phyloP scores from a whole-genome alignment of 106 monocot species.

The Cymbidium sinense region DNA sequence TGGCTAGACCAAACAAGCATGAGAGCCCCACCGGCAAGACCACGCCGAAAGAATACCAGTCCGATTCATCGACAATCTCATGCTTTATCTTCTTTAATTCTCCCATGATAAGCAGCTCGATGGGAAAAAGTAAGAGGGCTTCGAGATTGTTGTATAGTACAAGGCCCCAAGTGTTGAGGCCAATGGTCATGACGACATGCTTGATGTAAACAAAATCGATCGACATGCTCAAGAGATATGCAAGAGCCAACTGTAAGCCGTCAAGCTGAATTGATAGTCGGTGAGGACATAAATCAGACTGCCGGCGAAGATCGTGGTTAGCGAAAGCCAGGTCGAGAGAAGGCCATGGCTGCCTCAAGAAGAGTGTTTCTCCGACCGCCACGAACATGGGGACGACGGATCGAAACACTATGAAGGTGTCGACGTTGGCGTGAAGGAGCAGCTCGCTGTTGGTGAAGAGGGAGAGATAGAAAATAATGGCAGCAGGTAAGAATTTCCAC shows the following conservation, averaged over 20 bases:
- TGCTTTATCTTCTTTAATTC: slow-evolving; percentile 55
- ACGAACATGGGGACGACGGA: slow-evolving; percentile 61
- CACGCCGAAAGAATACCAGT: slow-evolving; percentile 31
- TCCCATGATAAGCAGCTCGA: slow-evolving; percentile 55
- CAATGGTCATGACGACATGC: slow-evolving; percentile 63
- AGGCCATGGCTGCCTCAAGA: slow-evolving; percentile 58
- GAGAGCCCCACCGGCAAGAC: slow-evolving; percentile 49
- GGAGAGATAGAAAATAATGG: slow-evolving; percentile 49
- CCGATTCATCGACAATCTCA: slow-evolving; percentile 33
- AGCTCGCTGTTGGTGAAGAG: slow-evolving; percentile 63
- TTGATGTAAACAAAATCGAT: slow-evolving; percentile 78
- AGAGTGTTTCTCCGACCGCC: slow-evolving; percentile 47
- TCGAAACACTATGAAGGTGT: slow-evolving; percentile 31
- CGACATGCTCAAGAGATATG: slow-evolving; percentile 59
- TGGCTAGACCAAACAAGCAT: slow-evolving; percentile 53
- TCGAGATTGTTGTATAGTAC: slow-evolving; percentile 69
- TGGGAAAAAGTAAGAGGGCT: slow-evolving; percentile 46
- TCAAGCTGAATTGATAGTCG: slow-evolving; percentile 19
- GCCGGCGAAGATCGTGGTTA: slow-evolving; percentile 48
- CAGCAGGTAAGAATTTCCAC: slow-evolving; percentile 49
- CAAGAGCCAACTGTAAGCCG: slow-evolving; percentile 48
- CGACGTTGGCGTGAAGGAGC: slow-evolving; percentile 35
- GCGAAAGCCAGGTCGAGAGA: slow-evolving; percentile 37
- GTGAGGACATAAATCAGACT: slow-evolving; percentile 43
- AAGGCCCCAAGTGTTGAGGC: slow-evolving; percentile 62